phyloP scores from a whole-genome alignment of 2,329 filamentous ascomycete genomes.

The Cordyceps sp. region DNA sequence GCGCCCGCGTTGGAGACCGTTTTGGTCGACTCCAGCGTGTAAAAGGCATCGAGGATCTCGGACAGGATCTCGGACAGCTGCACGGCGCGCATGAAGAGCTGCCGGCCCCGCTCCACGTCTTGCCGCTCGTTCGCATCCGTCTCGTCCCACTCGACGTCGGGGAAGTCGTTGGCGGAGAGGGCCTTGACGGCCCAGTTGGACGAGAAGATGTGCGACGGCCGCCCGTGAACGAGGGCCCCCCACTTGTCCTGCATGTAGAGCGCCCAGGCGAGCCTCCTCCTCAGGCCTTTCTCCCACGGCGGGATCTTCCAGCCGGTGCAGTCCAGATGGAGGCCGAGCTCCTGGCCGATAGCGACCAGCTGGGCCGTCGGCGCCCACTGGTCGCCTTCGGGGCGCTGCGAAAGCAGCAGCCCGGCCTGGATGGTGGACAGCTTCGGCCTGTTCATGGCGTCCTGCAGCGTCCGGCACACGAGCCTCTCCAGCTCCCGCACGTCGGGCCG shows the following conservation, averaged over 20 bases:
- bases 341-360: slow-evolving; percentile 71
- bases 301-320: slow-evolving; percentile 79
- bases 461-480: slow-evolving; percentile 56
- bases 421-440: slow-evolving; percentile 69
- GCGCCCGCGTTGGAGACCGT: slow-evolving; percentile 47
- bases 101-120: slow-evolving; percentile 50
- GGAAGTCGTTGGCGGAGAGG: slow-evolving; percentile 52
- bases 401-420: slow-evolving; percentile 58
- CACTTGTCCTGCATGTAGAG: slow-evolving; percentile 90
- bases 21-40: slow-evolving; percentile 61
- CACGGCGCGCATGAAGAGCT: slow-evolving; percentile 61
- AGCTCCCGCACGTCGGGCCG: slow-evolving; percentile 58
- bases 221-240: slow-evolving; percentile 71
- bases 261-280: slow-evolving; percentile 79
- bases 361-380: slow-evolving; percentile 79
- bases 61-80: slow-evolving; percentile 58
- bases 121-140: slow-evolving; percentile 42
- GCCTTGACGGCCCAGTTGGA: slow-evolving; percentile 61
- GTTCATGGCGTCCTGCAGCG: slow-evolving; percentile 61
- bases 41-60: slow-evolving; percentile 71
- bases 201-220: slow-evolving; percentile 57
- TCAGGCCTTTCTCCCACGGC: slow-evolving; percentile 68
- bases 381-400: slow-evolving; percentile 60
- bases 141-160: slow-evolving; percentile 53
- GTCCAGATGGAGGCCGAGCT: slow-evolving; percentile 78